A percentile compares a stretch with the other conserved stretches of the same genome.
These are phyloP conservation scores for Trypanosoma mega DNA, from an alignment of 208 protist species.

Conservation along the genomic window DNA sequence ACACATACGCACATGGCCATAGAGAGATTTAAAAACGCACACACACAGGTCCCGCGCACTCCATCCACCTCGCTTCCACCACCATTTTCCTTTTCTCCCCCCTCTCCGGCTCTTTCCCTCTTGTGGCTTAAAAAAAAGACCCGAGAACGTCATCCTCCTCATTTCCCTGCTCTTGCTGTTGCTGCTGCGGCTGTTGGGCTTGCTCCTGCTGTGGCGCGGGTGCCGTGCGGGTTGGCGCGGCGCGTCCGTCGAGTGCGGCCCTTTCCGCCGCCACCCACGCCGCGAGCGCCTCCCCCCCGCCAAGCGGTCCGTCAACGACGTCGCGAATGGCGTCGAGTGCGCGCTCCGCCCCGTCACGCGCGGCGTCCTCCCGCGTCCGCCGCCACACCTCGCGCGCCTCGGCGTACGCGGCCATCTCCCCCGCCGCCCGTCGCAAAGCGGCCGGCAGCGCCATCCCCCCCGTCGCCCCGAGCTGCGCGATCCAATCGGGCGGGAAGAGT, in stretches of 20 bases:
- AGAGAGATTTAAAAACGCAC: too few species aligned
- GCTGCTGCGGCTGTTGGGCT: too few species aligned
- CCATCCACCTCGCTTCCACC: too few species aligned
- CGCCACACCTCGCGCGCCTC: constrained; percentile 63
- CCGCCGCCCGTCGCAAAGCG: constrained; percentile 42
- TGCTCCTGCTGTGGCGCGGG: neutral
- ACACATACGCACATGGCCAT: too few species aligned
- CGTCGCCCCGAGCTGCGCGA: constrained; percentile 43
- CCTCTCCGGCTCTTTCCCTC: too few species aligned
- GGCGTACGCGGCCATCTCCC: constrained; percentile 60
- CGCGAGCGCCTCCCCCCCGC: constrained; percentile 35
- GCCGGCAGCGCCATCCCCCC: constrained; percentile 27
- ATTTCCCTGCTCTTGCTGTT: constrained; percentile 8
- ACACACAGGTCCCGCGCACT: too few species aligned
- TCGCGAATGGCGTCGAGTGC: constrained; percentile 34
- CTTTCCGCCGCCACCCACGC: constrained; percentile 67
- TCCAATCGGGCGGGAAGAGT: constrained; percentile 77
- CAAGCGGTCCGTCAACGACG: constrained; percentile 42
- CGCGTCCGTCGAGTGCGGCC: constrained; percentile 47
- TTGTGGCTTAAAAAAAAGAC: constrained; percentile 50
- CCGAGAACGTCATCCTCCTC: constrained; percentile 54
- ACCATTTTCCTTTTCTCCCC: too few species aligned
- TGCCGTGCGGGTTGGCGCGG: constrained; percentile 9
- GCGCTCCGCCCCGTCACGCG: constrained; percentile 14
- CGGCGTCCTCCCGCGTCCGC: constrained; percentile 7